A percentile compares a stretch with the other conserved stretches of the same genome.
Conservation (phyloP, 2,329 filamentous ascomycete genomes). For the Ceratocystis cacaofunesta region DNA sequence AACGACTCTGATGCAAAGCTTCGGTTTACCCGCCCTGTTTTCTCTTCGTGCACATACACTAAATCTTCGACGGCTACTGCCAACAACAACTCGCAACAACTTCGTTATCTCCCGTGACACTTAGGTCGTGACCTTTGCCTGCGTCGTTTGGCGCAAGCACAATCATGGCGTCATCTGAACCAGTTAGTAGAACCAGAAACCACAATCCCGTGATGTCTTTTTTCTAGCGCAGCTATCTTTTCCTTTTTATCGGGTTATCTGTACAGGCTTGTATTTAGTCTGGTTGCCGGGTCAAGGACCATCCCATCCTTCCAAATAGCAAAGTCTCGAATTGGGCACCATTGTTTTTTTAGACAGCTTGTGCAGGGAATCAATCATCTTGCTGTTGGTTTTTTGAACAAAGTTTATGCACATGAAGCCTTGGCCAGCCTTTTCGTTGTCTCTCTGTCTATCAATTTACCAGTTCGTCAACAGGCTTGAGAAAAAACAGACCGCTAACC, state of each 20-base stretch:
- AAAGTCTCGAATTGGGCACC: neutral
- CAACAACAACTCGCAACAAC: neutral
- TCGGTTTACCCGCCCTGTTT: neutral
- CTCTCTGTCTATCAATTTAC: neutral
- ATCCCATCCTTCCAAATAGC: neutral
- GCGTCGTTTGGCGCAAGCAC: slow-evolving; percentile 2
- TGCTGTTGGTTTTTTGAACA: neutral
- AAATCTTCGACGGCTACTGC: neutral
- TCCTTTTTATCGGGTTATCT: neutral
- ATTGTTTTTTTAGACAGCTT: slow-evolving; percentile 3
- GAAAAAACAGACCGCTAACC: slow-evolving; percentile 5
- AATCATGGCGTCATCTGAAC: slow-evolving; percentile 14
- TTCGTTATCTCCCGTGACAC: neutral
- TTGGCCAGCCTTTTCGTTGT: neutral
- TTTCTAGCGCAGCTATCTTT: neutral
- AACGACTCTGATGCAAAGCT: neutral
- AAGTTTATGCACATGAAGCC: slow-evolving; percentile 4
- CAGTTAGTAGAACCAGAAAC: slow-evolving; percentile 10
- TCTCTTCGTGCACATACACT: neutral
- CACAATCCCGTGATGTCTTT: neutral
- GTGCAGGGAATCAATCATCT: neutral
- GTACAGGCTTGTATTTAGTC: neutral
- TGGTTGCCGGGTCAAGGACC: slow-evolving; percentile 1
- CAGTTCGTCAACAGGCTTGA: neutral
- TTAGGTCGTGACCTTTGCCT: neutral